Base-by-base conservation (phyloP, 2,329 filamentous ascomycete species). In the Hypoxylon sp. region DNA sequence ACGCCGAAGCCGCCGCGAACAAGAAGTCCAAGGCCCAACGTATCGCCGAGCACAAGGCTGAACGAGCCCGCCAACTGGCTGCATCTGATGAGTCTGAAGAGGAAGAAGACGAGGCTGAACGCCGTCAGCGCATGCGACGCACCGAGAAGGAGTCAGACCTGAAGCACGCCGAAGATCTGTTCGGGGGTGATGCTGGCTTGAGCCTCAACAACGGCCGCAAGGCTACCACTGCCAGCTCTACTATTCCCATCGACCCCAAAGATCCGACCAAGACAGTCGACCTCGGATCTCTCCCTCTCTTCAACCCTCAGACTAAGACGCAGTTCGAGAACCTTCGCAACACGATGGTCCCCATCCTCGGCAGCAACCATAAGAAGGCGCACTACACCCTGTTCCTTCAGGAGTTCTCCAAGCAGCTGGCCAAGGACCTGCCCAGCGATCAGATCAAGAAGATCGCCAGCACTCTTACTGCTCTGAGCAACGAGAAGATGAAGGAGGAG, bases 401-500 rank as follows among this genome's bases (percentile, higher is more conserved):
- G 75, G 95, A 98, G 71, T 95, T 99, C 71, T 78, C 85, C 64
- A 97, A 96, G 81, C 87, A 91, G 71, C 84, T 98, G 40, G 86
- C 88, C 69, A 93, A 92, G 78, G 93, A 97, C 23, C 78, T 99
- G 66, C 88, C 90, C 11, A 96, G 91, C 73, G 89, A 95, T 55
- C 92, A 98, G 79, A 93, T 98, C 78, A 97, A 98, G 85, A 98
- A 98, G 83, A 86, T 97, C 65, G 86, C 92, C 10, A 96, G 90
- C 75, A 84, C 85, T 4, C 78, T 99, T 70, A 97, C 93, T n/a
- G 89, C 92, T 4, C 83, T 97, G 54, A 85, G 91, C 73, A 99
- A 99, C 74, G 95, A 98, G 85, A 97, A 96, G 84, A 89, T 98
- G 89, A 96, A 92, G 81, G 93, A 97, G 76, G 95, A 99, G 84